Evolutionary conservation across 2,329 filamentous ascomycete species (phyloP).

Genomic region (Fusarium pseudograminearum): DNA sequence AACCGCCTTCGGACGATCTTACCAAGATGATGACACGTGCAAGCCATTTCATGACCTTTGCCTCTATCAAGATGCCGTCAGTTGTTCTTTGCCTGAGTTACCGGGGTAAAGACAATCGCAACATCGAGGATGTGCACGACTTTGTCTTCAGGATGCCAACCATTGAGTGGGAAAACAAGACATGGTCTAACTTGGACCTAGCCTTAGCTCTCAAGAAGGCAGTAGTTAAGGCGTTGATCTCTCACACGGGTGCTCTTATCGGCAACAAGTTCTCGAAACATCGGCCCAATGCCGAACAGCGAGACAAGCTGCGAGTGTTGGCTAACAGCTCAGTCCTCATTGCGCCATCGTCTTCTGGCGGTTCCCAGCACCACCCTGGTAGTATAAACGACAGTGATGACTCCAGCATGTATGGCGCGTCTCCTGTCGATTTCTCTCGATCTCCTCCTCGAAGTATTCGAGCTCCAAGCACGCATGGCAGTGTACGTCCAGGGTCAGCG

Average conservation of each 20-base stretch:
- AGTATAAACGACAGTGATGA: conserved; percentile 67
- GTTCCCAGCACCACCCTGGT: conserved; percentile 54
- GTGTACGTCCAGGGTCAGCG: conserved; percentile 57
- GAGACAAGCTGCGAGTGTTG: conserved; percentile 82
- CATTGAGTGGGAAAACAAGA: conserved; percentile 98
- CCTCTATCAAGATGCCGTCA: conserved; percentile 93
- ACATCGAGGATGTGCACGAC: conserved; percentile 95
- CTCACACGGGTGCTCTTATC: conserved; percentile 94
- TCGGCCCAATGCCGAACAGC: conserved; percentile 82
- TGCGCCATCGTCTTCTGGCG: conserved; percentile 57
- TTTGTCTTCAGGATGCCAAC: conserved; percentile 96
- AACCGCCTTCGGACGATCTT: conserved; percentile 84
- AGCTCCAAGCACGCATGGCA: conserved; percentile 61
- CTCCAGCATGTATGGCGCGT: conserved; percentile 65
- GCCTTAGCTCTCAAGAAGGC: conserved; percentile 94
- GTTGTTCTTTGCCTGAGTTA: conserved; percentile 96
- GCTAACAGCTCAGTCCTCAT: conserved; percentile 80
- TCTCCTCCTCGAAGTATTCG: conserved; percentile 67
- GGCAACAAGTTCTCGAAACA: conserved; percentile 97
- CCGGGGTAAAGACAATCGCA: conserved; percentile 95
- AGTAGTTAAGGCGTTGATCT: conserved; percentile 92
- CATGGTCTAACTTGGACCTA: conserved; percentile 97
- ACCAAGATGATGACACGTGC: conserved; percentile 97
- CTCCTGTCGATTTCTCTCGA: conserved; percentile 69
- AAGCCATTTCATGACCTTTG: conserved; percentile 97